Evolutionary conservation across 2,329 filamentous ascomycete genomes (phyloP).

Genomic region (Ophiostoma triangulosporum): DNA sequence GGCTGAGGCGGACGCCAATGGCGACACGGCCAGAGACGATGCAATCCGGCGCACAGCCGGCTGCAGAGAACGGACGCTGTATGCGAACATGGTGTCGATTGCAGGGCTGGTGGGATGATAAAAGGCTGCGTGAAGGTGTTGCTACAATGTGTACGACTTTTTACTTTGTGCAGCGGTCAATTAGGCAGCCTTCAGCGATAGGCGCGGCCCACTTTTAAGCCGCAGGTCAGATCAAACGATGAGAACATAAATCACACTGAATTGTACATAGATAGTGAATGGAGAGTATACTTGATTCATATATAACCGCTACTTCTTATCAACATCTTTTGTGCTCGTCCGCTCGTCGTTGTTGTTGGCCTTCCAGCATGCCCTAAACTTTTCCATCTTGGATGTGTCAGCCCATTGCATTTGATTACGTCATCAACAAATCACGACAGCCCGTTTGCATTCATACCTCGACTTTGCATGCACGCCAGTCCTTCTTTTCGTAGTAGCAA

Average conservation of each 20-base stretch:
- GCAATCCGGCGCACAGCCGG: not conserved
- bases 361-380: slow-evolving; percentile 86
- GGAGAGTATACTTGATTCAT: not conserved
- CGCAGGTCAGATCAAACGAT: no score
- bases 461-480: slow-evolving; percentile 78
- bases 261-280: no score
- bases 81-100: slow-evolving; percentile 3
- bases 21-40: not conserved
- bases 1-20: not conserved
- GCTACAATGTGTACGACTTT: no score
- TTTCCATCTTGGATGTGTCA: slow-evolving; percentile 57
- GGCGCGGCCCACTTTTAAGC: no score
- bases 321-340: slow-evolving; percentile 59
- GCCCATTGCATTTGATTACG: not conserved
- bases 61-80: not conserved
- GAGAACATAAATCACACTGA: no score
- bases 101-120: not conserved
- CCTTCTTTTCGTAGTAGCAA: slow-evolving; percentile 91
- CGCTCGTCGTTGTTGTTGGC: slow-evolving; percentile 72
- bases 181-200: no score
- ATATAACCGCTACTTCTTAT: slow-evolving; percentile 9
- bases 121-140: no score
- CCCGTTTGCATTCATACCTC: slow-evolving; percentile 61
- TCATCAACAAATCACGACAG: not conserved
- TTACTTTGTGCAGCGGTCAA: no score